These are phyloP conservation scores for Neofusicoccum kwambonambiense DNA, from an alignment of 2,329 filamentous ascomycete genomes.

Conservation along the genomic window DNA sequence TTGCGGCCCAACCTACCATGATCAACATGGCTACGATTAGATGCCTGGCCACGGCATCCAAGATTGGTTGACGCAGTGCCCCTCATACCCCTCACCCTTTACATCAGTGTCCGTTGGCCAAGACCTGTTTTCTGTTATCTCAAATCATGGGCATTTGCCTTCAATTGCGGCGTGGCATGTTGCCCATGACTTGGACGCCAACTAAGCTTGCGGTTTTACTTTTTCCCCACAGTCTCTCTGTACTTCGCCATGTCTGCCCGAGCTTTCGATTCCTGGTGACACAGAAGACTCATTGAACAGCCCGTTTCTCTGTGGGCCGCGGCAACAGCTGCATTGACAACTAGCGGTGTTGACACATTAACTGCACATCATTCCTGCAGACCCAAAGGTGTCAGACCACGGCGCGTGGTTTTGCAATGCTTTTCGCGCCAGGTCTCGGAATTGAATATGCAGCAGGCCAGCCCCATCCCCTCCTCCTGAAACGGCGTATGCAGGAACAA, in stretches of 20 bases:
- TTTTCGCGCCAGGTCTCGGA: constrained; percentile 11
- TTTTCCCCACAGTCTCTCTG: neutral
- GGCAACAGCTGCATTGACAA: neutral
- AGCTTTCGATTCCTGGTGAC: neutral
- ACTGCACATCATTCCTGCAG: neutral
- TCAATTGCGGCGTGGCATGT: neutral
- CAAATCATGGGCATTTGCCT: neutral
- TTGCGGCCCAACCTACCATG: constrained; percentile 3
- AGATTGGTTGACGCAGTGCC: neutral
- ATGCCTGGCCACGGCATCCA: neutral
- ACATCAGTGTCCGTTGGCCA: neutral
- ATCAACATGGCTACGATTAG: neutral
- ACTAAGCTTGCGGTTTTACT: neutral
- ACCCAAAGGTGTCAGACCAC: neutral
- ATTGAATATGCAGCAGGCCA: neutral
- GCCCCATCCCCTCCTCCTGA: constrained; percentile 10
- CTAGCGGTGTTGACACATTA: neutral
- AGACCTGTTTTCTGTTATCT: neutral
- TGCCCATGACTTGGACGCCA: neutral
- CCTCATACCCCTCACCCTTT: neutral
- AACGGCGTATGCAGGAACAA: constrained; percentile 15
- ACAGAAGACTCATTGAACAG: neutral
- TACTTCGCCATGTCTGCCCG: neutral
- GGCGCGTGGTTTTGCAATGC: constrained; percentile 12
- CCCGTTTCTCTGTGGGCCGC: neutral